Base-by-base conservation (phyloP, 805 yeast species). In the Vanderwaltozyma verrucispora region DNA sequence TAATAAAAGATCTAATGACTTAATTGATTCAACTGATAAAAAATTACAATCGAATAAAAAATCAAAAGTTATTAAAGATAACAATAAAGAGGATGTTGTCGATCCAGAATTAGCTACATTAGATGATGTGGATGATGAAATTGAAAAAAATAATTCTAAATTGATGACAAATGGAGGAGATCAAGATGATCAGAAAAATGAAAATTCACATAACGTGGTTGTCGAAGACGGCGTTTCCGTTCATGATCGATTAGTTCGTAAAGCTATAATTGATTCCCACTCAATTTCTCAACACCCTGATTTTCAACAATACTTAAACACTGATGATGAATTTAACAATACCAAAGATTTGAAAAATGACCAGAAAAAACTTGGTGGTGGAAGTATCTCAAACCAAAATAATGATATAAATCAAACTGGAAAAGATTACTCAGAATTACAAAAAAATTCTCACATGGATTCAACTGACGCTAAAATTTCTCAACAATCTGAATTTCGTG, bases 261-360 rank as follows among this genome's bases (percentile, higher is more conserved):
- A 79, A 33, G 84, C 83, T 2, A 75, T 80, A 32, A 63, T 77
- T 44, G 83, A 79, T 48, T 83, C 85, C 0, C 67, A 79, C 36
- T 75, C 77, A 30, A 64, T 79, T 40, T 78, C 80, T 2, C 68
- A 61, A 40, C 66, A 63, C 36, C 63, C 62, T 5, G 61, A 56
- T 40, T 62, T 63, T 38, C 64, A 60, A 40, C 61, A 56, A 41
- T 54, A 54, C 36, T 37, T 56, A 30, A 57, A 52, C 31, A 52
- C 61, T 3, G 63, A 53, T 16, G 57, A 46, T 24, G 54, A 53
- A 33, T 47, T 7, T 45, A 30, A 17, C 23, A 39, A 33, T 28
- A 25, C 26, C 28, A 16, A 32, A 54, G 29, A 54, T 49, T 10
- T 48, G 25, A 19, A 23, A 25, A 5, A 33, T 17, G 17, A 31